Conservation (phyloP, 192 early-diverging fungal species). For the Spinellus fusiger region DNA sequence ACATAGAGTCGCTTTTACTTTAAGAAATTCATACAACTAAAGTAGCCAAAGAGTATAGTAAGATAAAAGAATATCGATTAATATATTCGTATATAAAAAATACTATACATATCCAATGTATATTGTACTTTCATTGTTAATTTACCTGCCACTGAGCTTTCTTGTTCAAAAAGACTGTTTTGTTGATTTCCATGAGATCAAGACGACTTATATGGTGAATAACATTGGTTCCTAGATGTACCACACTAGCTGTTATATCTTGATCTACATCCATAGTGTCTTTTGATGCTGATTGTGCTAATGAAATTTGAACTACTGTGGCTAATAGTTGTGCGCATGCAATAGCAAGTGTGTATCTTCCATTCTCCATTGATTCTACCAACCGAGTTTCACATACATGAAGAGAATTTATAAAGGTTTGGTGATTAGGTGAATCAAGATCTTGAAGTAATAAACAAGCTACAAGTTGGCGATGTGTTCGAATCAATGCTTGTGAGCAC, state of each 20-base stretch:
- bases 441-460: neutral
- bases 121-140: neutral
- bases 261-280: slow-evolving; percentile 3
- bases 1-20: slow-evolving; percentile 10
- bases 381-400: slow-evolving; percentile 2
- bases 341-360: slow-evolving; percentile 3
- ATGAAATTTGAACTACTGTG: neutral
- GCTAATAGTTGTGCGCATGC: slow-evolving; percentile 4
- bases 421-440: neutral
- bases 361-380: neutral
- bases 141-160: neutral
- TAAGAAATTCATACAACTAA: slow-evolving; percentile 8
- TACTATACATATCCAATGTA: neutral
- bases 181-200: neutral
- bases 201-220: neutral
- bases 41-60: neutral
- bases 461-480: slow-evolving; percentile 9
- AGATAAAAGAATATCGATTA: neutral
- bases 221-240: neutral
- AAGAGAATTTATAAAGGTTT: neutral
- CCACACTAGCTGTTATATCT: neutral
- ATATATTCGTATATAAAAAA: neutral
- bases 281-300: neutral
- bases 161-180: neutral
- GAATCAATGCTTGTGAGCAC: slow-evolving; percentile 5